phyloP scores from a whole-genome alignment of 208 protist species.

The Strigomonas culicis region DNA sequence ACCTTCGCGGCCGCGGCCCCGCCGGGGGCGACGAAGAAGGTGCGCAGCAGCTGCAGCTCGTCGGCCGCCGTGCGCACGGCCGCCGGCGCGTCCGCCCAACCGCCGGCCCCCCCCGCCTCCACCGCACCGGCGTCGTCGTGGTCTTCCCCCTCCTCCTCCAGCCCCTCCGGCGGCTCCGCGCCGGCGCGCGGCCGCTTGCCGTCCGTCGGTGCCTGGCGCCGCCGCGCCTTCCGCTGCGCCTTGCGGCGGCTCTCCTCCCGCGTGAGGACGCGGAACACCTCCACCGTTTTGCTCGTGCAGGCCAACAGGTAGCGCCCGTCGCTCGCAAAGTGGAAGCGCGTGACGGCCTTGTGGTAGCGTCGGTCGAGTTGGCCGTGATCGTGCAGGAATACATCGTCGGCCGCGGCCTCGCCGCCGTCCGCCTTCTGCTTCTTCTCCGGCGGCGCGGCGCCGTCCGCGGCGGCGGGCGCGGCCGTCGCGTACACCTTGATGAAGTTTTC shows the following conservation, averaged over 20 bases:
- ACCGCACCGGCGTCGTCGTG: neutral
- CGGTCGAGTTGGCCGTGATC: constrained; percentile 75
- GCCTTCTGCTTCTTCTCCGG: neutral
- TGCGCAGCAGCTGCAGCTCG: constrained; percentile 64
- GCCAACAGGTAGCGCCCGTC: constrained; percentile 70
- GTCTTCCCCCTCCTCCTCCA: constrained; percentile 21
- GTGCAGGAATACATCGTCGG: constrained; percentile 8
- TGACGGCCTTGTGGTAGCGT: constrained; percentile 81
- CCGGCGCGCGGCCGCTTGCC: no score
- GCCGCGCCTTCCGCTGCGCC: constrained; percentile 71
- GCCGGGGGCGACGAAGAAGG: constrained; percentile 57
- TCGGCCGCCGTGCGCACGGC: constrained; percentile 46
- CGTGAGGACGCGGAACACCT: constrained; percentile 73
- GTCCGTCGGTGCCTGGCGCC: constrained; percentile 12
- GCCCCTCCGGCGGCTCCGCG: constrained; percentile 1
- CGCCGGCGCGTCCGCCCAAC: neutral
- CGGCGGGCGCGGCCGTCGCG: constrained; percentile 6
- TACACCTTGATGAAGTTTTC: constrained; percentile 89
- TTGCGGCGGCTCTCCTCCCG: constrained; percentile 74
- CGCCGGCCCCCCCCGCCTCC: constrained; percentile 6
- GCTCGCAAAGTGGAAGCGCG: constrained; percentile 50
- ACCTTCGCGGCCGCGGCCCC: constrained; percentile 45
- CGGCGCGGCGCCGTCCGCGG: neutral
- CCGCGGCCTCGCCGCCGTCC: neutral
- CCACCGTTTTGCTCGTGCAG: constrained; percentile 81